These are phyloP conservation scores for Dothideomycetes sp. DNA, from an alignment of 2,329 filamentous ascomycete genomes.

Conservation along the genomic window DNA sequence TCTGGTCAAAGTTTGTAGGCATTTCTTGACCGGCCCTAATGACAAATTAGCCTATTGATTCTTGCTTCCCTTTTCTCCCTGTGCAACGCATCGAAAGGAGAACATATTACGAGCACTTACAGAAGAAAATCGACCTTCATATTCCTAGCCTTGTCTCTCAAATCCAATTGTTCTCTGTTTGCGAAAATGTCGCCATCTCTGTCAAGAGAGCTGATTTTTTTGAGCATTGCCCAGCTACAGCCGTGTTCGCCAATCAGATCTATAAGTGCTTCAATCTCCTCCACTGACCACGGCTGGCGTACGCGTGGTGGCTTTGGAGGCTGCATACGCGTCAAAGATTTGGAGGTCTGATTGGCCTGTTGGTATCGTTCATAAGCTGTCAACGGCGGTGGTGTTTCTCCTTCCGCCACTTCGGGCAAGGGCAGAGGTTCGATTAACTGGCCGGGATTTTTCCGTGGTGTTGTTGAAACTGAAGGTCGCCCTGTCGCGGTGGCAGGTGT, in stretches of 20 bases:
- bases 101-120: slow-evolving; percentile 21
- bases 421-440: slow-evolving; percentile 17
- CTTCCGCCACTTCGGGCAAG: slow-evolving; percentile 14
- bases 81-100: too few relatives aligned
- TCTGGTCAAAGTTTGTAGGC: slow-evolving; percentile 32
- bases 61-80: too few relatives aligned
- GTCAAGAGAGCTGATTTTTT: slow-evolving; percentile 15
- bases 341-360: not conserved
- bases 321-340: slow-evolving; percentile 19
- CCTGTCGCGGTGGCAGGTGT: not conserved
- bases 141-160: slow-evolving; percentile 37
- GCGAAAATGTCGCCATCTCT: slow-evolving; percentile 21
- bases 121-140: slow-evolving; percentile 35
- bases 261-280: slow-evolving; percentile 33
- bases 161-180: slow-evolving; percentile 38
- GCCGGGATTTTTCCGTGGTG: slow-evolving; percentile 21
- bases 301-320: slow-evolving; percentile 18
- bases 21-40: slow-evolving; percentile 22
- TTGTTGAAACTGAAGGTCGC: slow-evolving; percentile 5
- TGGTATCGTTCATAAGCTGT: too few relatives aligned
- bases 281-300: slow-evolving; percentile 23
- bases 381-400: not conserved
- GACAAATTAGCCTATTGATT: too few relatives aligned
- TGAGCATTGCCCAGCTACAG: slow-evolving; percentile 37
- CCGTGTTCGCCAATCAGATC: slow-evolving; percentile 37